These are phyloP conservation scores for Lecanosticta acicola DNA, from an alignment of 2,329 filamentous ascomycete species.

Conservation along the genomic window DNA sequence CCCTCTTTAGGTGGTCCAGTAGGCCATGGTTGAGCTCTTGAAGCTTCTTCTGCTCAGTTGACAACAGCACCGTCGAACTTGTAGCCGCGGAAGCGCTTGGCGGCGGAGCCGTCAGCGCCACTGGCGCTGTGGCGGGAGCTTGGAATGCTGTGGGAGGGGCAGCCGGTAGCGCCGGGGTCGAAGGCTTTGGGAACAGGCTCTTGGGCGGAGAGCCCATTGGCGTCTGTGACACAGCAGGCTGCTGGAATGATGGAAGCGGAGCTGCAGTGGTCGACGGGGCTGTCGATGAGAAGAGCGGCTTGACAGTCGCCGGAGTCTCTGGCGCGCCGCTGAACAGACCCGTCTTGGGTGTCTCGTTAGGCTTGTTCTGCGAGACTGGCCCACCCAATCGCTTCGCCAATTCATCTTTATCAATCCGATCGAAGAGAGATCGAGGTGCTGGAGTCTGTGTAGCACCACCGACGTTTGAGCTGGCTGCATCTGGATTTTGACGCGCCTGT, in stretches of 20 bases:
- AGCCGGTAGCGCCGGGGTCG: conserved; percentile 8
- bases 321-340: conserved; percentile 8
- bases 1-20: conserved; percentile 22
- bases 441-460: conserved; percentile 10
- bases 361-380: neutral
- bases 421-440: conserved; percentile 15
- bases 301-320: conserved; percentile 11
- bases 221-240: neutral
- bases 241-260: conserved; percentile 6
- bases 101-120: conserved; percentile 6
- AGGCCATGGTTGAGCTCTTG: conserved; percentile 27
- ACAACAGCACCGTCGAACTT: neutral
- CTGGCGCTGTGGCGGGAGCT: conserved; percentile 15
- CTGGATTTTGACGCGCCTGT: conserved; percentile 20
- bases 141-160: conserved; percentile 9
- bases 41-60: conserved; percentile 13
- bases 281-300: conserved; percentile 11
- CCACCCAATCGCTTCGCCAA: conserved; percentile 1
- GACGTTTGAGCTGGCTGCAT: conserved; percentile 6
- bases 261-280: conserved; percentile 3
- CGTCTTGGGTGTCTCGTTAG: conserved; percentile 11
- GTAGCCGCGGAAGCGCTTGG: neutral
- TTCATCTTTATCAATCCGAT: conserved; percentile 12
- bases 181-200: conserved; percentile 10
- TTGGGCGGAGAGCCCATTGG: conserved; percentile 6